A percentile compares a stretch with the other conserved stretches of the same genome.
phyloP scores from a whole-genome alignment of 2,329 filamentous ascomycete genomes.

The Phoma herbarum region DNA sequence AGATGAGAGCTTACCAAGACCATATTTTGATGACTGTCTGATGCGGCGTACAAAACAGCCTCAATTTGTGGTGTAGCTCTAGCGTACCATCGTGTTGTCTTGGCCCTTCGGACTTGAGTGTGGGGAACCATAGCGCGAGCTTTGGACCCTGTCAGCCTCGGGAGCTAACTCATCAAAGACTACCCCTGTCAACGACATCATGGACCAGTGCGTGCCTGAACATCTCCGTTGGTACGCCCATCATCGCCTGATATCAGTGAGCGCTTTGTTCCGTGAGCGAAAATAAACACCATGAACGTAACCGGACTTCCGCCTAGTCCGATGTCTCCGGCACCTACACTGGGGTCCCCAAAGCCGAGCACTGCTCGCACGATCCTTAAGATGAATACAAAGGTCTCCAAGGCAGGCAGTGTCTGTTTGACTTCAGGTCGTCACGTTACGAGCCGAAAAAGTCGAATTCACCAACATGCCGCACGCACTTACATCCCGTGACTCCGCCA shows the following conservation, averaged over 20 bases:
- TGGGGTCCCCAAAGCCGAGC: constrained; percentile 35
- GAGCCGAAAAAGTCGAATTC: constrained; percentile 9
- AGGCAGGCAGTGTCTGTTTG: constrained; percentile 9
- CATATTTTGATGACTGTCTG: background rate
- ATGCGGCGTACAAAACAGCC: constrained; percentile 21
- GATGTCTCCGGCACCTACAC: constrained; percentile 30
- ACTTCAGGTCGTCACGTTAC: constrained; percentile 16
- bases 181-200: constrained; percentile 27
- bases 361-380: constrained; percentile 23
- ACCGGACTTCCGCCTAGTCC: constrained; percentile 20
- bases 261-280: constrained; percentile 6
- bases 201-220: constrained; percentile 22
- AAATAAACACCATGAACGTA: constrained; percentile 21
- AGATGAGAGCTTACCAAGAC: background rate
- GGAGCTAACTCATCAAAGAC: constrained; percentile 18
- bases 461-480: constrained; percentile 52
- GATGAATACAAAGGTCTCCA: constrained; percentile 23
- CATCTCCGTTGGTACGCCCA: constrained; percentile 25
- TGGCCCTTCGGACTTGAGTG: constrained; percentile 37
- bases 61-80: constrained; percentile 13
- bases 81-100: constrained; percentile 26
- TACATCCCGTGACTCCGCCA: constrained; percentile 58
- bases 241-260: constrained; percentile 21
- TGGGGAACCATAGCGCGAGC: constrained; percentile 45
- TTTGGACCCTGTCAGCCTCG: constrained; percentile 12